These are phyloP conservation scores for Gaertneriomyces sp. DNA, from an alignment of 192 early-diverging fungal species.

Conservation along the genomic window DNA sequence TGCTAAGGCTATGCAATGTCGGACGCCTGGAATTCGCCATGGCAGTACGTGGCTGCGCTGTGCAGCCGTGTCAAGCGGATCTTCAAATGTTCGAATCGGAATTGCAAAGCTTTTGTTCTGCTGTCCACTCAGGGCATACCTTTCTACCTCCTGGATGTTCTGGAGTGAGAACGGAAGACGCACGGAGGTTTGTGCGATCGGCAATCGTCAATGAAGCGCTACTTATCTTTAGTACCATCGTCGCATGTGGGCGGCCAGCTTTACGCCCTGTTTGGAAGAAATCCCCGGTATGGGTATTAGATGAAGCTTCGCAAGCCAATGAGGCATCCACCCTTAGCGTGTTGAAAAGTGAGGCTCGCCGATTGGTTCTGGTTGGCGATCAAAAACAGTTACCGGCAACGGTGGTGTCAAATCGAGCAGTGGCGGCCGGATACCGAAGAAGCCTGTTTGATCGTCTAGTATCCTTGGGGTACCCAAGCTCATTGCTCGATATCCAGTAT, in stretches of 20 bases:
- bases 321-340: background rate
- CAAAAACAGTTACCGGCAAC: background rate
- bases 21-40: background rate
- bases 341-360: background rate
- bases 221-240: background rate
- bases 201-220: background rate
- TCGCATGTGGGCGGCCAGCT: background rate
- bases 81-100: background rate
- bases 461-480: background rate
- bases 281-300: background rate
- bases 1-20: no score
- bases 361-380: background rate
- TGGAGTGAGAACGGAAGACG: background rate
- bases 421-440: background rate
- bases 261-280: background rate
- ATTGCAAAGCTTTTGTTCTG: background rate
- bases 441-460: background rate
- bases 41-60: background rate
- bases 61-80: background rate
- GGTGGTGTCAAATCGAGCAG: background rate
- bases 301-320: background rate
- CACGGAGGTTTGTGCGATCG: background rate
- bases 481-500: background rate
- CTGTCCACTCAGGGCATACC: no score
- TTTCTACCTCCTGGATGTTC: background rate